These are phyloP conservation scores for apple (Malus domestica) DNA, from an alignment of 306 rosid species.

Conservation along the genomic window DNA sequence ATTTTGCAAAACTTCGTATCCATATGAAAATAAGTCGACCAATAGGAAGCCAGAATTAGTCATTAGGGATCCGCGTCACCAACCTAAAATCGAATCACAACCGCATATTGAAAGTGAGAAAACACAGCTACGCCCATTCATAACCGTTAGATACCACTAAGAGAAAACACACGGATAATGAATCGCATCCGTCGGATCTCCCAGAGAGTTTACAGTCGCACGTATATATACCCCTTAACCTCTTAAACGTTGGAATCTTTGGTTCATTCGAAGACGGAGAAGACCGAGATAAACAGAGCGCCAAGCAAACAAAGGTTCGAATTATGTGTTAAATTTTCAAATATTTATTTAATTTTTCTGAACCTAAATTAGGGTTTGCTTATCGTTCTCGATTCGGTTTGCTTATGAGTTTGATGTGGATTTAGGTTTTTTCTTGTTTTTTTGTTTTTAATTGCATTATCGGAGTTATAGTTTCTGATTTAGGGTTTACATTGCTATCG, in stretches of 20 bases:
- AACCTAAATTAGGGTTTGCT: slow-evolving; percentile 8
- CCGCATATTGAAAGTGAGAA: slow-evolving; percentile 31
- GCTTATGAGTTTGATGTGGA: neutral
- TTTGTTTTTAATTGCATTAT: no score
- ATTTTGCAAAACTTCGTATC: neutral
- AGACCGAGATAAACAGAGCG: neutral
- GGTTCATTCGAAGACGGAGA: neutral
- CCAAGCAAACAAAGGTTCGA: slow-evolving; percentile 21
- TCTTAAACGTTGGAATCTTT: accelerated
- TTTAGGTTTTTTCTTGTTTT: no score
- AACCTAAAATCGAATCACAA: neutral
- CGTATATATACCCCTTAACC: slow-evolving; percentile 28
- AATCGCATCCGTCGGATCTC: slow-evolving; percentile 34
- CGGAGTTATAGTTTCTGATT: neutral
- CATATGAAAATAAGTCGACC: neutral
- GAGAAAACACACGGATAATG: slow-evolving; percentile 44
- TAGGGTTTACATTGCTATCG: no score
- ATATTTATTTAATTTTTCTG: neutral
- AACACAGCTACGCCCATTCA: slow-evolving; percentile 27
- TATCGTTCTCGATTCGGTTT: no score
- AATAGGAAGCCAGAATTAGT: slow-evolving; percentile 22
- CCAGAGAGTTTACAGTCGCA: neutral
- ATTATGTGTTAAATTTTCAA: neutral
- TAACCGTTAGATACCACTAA: slow-evolving; percentile 28
- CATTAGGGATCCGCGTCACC: slow-evolving; percentile 33